These are phyloP conservation scores for Odonthalia washingtoniensis DNA, from an alignment of 31 red algal species.

Conservation along the genomic window DNA sequence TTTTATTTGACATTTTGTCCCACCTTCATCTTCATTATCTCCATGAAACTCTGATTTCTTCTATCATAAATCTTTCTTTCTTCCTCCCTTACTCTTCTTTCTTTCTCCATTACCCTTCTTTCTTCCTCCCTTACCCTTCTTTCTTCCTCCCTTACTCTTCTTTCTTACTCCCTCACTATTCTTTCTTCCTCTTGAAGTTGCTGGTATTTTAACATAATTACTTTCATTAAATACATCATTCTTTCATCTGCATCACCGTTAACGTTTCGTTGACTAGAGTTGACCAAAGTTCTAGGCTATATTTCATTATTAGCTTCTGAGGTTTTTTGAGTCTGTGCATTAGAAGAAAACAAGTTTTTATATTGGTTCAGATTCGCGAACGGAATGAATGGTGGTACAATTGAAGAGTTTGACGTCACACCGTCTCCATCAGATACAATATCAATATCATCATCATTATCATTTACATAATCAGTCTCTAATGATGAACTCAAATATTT, in stretches of 20 bases:
- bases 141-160: not conserved
- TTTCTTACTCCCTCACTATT: not conserved
- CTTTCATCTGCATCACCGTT: not conserved
- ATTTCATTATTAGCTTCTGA: too few species aligned
- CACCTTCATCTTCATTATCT: not conserved
- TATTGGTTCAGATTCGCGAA: not conserved
- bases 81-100: not conserved
- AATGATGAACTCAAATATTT: not conserved
- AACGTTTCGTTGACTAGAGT: not conserved
- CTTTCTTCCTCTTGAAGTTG: not conserved
- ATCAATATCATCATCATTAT: not conserved
- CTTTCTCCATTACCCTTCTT: not conserved
- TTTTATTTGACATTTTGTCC: not conserved
- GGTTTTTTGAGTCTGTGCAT: not conserved
- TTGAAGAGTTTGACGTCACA: not conserved
- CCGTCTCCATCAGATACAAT: not conserved
- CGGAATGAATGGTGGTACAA: not conserved
- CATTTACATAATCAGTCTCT: not conserved
- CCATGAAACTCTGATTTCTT: not conserved
- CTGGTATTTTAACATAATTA: not conserved
- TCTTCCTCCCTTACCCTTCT: not conserved
- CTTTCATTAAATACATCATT: not conserved
- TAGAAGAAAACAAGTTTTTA: not conserved
- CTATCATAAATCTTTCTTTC: not conserved
- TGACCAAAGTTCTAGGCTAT: too few species aligned